Evolutionary conservation across 257 asterid species (phyloP).

Genomic region (Eucommia ulmoides): DNA sequence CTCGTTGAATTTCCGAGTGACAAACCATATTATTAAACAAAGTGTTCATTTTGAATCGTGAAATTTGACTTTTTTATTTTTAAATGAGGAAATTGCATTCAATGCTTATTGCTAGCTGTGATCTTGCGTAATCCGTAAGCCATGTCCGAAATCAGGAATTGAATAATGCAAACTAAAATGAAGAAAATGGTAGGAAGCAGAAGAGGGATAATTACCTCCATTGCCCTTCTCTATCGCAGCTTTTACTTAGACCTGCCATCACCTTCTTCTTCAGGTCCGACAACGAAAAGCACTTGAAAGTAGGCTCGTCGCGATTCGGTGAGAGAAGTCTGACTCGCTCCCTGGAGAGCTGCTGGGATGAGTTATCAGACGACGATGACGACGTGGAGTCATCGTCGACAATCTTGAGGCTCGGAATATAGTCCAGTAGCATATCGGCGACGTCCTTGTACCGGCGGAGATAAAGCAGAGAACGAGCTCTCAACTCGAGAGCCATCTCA

Average conservation of each 20-base stretch:
- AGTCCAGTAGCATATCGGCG: conserved; percentile 80
- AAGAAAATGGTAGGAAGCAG: no score
- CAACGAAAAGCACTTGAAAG: conserved; percentile 65
- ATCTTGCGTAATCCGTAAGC: conserved; percentile 37
- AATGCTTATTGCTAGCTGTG: conserved; percentile 14
- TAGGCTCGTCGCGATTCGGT: conserved; percentile 23
- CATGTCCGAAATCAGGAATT: neutral
- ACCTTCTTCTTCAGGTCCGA: conserved; percentile 78
- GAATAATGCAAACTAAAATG: conserved; percentile 1
- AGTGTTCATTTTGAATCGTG: neutral
- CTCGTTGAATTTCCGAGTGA: neutral
- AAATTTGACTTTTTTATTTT: neutral
- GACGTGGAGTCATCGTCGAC: conserved; percentile 22
- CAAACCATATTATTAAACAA: neutral
- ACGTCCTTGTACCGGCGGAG: conserved; percentile 85
- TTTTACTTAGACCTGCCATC: conserved; percentile 53
- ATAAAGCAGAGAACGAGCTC: conserved; percentile 64
- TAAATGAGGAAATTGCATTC: no score
- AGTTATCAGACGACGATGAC: conserved; percentile 31
- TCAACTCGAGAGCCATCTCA: conserved; percentile 69
- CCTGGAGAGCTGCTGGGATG: conserved; percentile 43
- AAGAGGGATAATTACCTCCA: conserved; percentile 58
- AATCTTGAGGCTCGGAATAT: conserved; percentile 69
- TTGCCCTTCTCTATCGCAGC: conserved; percentile 60
- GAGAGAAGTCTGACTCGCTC: conserved; percentile 70